A percentile compares a stretch with the other conserved stretches of the same genome.
Evolutionary conservation across 352 stramenopile genomes (phyloP).

Genomic region (Phytophthora constricta): DNA sequence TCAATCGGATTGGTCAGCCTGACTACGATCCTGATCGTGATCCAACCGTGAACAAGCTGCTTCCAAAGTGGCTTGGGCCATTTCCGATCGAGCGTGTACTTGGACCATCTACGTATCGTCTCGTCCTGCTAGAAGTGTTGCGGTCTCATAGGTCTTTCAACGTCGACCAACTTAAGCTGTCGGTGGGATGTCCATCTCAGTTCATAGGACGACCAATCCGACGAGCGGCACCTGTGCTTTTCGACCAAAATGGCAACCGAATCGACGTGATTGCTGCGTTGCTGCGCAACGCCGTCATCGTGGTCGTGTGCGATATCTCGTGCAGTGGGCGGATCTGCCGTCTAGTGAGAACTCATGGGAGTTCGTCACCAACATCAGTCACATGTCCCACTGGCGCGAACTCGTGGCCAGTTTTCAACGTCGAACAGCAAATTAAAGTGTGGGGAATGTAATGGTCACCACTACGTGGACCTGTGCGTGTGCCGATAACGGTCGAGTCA

Average conservation of each 20-base stretch:
- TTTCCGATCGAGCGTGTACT: neutral
- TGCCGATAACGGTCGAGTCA: no score
- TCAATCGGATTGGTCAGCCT: neutral
- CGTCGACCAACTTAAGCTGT: conserved; percentile 6
- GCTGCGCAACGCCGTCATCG: neutral
- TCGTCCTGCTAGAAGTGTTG: neutral
- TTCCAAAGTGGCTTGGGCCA: neutral
- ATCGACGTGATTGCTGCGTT: neutral
- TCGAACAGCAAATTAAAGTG: no score
- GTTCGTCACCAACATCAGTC: no score
- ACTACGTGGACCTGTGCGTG: no score
- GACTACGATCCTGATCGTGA: neutral
- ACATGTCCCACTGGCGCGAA: no score
- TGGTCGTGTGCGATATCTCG: neutral
- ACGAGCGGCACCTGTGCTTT: neutral
- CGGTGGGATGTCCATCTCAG: neutral
- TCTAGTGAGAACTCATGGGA: neutral
- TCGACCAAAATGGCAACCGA: neutral
- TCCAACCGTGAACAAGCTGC: conserved; percentile 1
- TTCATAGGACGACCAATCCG: neutral
- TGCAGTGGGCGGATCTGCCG: neutral
- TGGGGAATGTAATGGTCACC: no score
- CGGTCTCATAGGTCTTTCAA: neutral
- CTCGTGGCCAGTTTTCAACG: no score
- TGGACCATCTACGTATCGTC: neutral